phyloP scores from a whole-genome alignment of 2,329 filamentous ascomycete genomes.

The Lasiodiplodia gonubiensis region DNA sequence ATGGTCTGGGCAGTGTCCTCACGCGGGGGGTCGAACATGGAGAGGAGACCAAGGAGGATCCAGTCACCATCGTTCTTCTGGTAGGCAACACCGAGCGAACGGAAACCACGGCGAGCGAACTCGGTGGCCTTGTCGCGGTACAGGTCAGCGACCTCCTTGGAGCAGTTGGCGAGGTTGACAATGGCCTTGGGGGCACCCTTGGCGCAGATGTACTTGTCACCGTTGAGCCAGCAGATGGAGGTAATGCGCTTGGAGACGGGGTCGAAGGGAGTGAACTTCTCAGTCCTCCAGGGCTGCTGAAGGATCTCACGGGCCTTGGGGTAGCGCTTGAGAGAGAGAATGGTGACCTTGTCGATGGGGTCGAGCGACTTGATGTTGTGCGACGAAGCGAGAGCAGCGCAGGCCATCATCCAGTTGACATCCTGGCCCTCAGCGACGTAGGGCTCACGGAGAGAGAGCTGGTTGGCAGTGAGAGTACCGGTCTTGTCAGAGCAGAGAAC shows the following conservation, averaged over 20 bases:
- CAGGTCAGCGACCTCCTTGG: conserved; percentile 66
- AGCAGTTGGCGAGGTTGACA: conserved; percentile 71
- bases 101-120: conserved; percentile 80
- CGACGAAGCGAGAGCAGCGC: conserved; percentile 75
- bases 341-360: conserved; percentile 80
- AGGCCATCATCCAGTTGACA: conserved; percentile 85
- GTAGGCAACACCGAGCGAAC: conserved; percentile 78
- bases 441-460: conserved; percentile 77
- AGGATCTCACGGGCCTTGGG: conserved; percentile 79
- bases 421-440: conserved; percentile 78
- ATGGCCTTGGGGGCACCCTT: conserved; percentile 81
- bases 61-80: conserved; percentile 77
- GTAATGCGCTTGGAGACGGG: conserved; percentile 82
- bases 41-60: conserved; percentile 76
- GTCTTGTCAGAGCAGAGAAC: conserved; percentile 84
- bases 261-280: conserved; percentile 80
- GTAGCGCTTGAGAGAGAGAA: conserved; percentile 76
- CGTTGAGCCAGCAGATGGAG: conserved; percentile 70
- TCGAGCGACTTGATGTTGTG: conserved; percentile 81
- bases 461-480: conserved; percentile 76
- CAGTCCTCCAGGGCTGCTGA: conserved; percentile 74
- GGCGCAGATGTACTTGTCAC: conserved; percentile 73
- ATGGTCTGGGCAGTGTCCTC: conserved; percentile 81
- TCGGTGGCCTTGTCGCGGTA: conserved; percentile 77
- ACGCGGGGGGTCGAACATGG: conserved; percentile 81